Evolutionary conservation across 2,329 filamentous ascomycete genomes (phyloP).

Genomic region (Fusarium dlaminii): DNA sequence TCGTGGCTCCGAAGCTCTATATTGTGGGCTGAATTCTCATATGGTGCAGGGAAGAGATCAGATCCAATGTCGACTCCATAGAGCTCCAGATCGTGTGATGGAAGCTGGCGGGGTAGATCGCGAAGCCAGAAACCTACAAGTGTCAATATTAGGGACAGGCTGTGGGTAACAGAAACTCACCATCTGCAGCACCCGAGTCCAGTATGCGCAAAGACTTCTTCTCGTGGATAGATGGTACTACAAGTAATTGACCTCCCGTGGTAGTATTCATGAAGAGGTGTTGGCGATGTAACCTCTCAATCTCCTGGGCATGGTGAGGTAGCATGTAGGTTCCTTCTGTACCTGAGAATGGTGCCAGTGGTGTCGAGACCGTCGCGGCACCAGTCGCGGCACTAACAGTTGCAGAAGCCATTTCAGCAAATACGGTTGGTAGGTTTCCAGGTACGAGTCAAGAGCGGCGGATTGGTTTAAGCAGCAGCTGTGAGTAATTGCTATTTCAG

Average conservation of each 20-base stretch:
- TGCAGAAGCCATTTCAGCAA: neutral
- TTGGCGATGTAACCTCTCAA: neutral
- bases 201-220: neutral
- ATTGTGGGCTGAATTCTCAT: fast-evolving
- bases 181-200: neutral
- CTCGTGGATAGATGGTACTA: neutral
- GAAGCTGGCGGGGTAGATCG: neutral
- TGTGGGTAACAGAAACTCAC: neutral
- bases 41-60: neutral
- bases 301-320: neutral
- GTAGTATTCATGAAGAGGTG: neutral
- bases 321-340: neutral
- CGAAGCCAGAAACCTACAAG: neutral
- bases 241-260: neutral
- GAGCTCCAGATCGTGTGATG: neutral
- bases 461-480: fast-evolving
- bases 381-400: neutral
- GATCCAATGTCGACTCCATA: neutral
- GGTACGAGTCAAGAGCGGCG: neutral
- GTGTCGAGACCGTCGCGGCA: neutral
- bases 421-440: neutral
- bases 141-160: neutral
- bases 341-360: neutral
- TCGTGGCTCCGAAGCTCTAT: neutral
- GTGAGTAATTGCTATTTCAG: neutral